Percentiles rank a stretch among this genome's conserved stretches.
Conservation (phyloP, 495 filamentous ascomycete genomes). For the Tuber magnatum region DNA sequence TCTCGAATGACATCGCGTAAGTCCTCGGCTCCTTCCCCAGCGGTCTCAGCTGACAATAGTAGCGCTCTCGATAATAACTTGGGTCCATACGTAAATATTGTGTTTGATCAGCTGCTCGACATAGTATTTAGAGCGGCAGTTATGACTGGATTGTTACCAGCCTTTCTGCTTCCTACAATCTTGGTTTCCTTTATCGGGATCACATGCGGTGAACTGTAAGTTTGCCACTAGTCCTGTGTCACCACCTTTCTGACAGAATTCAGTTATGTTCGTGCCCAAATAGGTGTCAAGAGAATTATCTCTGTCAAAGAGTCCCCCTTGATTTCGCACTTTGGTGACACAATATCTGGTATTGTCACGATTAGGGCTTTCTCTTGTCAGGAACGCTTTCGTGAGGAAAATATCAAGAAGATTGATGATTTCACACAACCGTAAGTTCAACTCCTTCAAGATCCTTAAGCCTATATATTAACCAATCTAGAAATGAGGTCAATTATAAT, state of each 20-base stretch:
- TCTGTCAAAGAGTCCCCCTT: slow-evolving; percentile 44
- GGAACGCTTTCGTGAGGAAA: slow-evolving; percentile 35
- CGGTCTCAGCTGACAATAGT: slow-evolving; percentile 30
- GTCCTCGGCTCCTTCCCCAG: slow-evolving; percentile 42
- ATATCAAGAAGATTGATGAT: slow-evolving; percentile 35
- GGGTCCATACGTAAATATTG: slow-evolving; percentile 24
- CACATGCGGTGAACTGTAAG: slow-evolving; percentile 42
- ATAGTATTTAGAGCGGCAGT: slow-evolving; percentile 42
- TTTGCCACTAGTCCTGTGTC: not conserved
- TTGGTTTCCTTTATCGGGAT: slow-evolving; percentile 42
- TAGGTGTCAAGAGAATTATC: slow-evolving; percentile 43
- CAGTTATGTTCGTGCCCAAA: slow-evolving; percentile 41
- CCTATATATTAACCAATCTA: not conserved
- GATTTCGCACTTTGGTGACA: slow-evolving; percentile 47
- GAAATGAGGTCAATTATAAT: slow-evolving; percentile 43
- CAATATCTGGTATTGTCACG: slow-evolving; percentile 44
- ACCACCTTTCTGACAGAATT: not conserved
- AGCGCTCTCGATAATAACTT: slow-evolving; percentile 24
- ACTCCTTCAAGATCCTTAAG: not conserved
- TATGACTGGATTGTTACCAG: slow-evolving; percentile 44
- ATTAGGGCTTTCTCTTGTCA: slow-evolving; percentile 44
- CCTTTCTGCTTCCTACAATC: slow-evolving; percentile 44
- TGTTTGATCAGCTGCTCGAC: slow-evolving; percentile 29
- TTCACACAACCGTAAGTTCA: slow-evolving; percentile 20
- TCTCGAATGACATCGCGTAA: slow-evolving; percentile 46